Evolutionary conservation across 495 filamentous ascomycete species (phyloP).

Genomic region (Monascus purpureus): DNA sequence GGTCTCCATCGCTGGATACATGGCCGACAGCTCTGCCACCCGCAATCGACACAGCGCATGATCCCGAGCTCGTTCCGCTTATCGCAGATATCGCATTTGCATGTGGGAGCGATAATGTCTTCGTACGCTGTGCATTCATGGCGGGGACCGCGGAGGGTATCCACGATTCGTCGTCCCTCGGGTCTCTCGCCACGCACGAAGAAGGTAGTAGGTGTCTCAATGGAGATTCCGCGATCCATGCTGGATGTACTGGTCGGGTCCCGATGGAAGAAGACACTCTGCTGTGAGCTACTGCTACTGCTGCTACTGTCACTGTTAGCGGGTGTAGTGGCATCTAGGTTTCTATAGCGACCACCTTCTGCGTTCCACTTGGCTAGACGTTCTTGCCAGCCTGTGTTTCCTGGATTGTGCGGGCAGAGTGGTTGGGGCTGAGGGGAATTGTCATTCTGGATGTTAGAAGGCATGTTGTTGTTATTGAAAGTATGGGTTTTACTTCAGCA

Average conservation of each 20-base stretch:
- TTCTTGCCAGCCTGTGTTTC: neutral
- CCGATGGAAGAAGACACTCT: no score
- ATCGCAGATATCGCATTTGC: slow-evolving; percentile 38
- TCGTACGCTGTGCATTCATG: slow-evolving; percentile 7
- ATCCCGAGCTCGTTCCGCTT: slow-evolving; percentile 28
- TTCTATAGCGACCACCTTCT: no score
- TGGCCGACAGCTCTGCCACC: slow-evolving; percentile 28
- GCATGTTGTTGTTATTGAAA: neutral
- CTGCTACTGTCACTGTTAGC: neutral
- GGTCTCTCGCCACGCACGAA: neutral
- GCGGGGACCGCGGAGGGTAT: neutral
- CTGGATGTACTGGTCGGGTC: no score
- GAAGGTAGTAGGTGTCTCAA: neutral
- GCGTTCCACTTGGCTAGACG: no score
- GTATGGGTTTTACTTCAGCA: neutral
- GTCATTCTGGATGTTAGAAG: neutral
- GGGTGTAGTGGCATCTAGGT: neutral
- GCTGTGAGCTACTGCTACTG: neutral
- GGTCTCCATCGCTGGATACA: slow-evolving; percentile 13
- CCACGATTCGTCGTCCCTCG: neutral
- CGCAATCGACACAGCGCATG: slow-evolving; percentile 28
- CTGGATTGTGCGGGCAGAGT: neutral
- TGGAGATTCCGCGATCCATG: neutral
- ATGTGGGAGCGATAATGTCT: slow-evolving; percentile 27
- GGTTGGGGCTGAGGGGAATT: neutral